These are phyloP conservation scores for Aspergillus awamori DNA, from an alignment of 2,329 filamentous ascomycete species.

Conservation along the genomic window DNA sequence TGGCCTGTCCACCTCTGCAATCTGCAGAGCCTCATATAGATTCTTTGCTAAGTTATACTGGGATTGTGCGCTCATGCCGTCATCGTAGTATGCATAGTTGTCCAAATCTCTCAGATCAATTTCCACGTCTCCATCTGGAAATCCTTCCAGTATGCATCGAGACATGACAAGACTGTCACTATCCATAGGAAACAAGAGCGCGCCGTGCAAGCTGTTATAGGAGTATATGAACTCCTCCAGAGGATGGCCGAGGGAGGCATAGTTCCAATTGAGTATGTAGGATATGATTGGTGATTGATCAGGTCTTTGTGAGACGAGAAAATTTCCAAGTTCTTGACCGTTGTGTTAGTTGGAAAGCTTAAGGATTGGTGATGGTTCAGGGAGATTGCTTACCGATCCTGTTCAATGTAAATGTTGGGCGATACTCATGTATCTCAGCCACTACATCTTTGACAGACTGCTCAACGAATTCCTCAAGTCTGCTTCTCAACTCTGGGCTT, in stretches of 20 bases:
- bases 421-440: too few species aligned
- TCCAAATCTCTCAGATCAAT: not conserved
- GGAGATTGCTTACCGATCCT: not conserved
- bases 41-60: not conserved
- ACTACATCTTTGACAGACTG: too few species aligned
- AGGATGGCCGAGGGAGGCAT: not conserved
- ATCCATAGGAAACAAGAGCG: not conserved
- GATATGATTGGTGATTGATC: not conserved
- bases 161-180: not conserved
- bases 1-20: not conserved
- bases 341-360: not conserved
- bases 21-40: not conserved
- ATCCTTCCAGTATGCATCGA: not conserved
- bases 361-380: not conserved
- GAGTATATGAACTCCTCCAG: not conserved
- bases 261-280: not conserved
- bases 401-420: not conserved
- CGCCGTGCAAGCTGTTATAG: not conserved
- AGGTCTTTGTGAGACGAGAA: not conserved
- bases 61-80: not conserved
- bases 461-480: too few species aligned
- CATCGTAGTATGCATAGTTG: not conserved
- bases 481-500: too few species aligned
- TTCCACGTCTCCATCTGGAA: not conserved
- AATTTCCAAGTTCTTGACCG: not conserved